phyloP scores from a whole-genome alignment of 345 rosid genomes.

The Gossypium australe region DNA sequence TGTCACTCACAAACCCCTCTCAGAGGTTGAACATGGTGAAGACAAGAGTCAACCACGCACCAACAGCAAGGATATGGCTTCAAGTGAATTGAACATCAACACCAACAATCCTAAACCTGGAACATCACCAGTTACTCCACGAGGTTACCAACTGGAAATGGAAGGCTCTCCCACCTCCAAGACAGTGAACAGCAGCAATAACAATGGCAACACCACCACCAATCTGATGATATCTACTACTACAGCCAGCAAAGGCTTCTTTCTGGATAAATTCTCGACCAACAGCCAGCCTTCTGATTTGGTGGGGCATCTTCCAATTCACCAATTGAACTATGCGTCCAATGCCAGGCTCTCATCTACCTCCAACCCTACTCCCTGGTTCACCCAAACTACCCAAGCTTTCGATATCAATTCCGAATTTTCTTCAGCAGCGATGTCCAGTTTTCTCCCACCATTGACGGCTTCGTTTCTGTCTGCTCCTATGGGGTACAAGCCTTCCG shows the following conservation, averaged over 20 bases:
- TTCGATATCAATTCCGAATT: slow-evolving; percentile 34
- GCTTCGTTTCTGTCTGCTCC: slow-evolving; percentile 18
- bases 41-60: slow-evolving; percentile 34
- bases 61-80: slow-evolving; percentile 16
- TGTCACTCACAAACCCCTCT: slow-evolving; percentile 53
- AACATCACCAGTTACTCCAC: slow-evolving; percentile 20
- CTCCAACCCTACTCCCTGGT: slow-evolving; percentile 33
- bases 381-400: slow-evolving; percentile 27
- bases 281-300: slow-evolving; percentile 27
- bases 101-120: slow-evolving; percentile 3
- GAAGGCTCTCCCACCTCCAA: slow-evolving; percentile 41
- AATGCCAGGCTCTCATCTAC: slow-evolving; percentile 27
- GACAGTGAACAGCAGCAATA: slow-evolving; percentile 28
- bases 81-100: slow-evolving; percentile 10
- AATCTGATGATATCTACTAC: slow-evolving; percentile 22
- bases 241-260: slow-evolving; percentile 30
- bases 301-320: slow-evolving; percentile 32
- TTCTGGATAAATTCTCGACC: slow-evolving; percentile 30
- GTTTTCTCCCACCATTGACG: slow-evolving; percentile 26
- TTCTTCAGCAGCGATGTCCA: slow-evolving; percentile 25
- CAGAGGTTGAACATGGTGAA: slow-evolving; percentile 48
- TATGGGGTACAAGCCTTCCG: slow-evolving; percentile 36
- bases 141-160: slow-evolving; percentile 30
- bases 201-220: slow-evolving; percentile 25
- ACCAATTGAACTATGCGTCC: slow-evolving; percentile 32